Evolutionary conservation across 192 early-diverging fungal genomes (phyloP).

Genomic region (Umbelopsis vinacea): DNA sequence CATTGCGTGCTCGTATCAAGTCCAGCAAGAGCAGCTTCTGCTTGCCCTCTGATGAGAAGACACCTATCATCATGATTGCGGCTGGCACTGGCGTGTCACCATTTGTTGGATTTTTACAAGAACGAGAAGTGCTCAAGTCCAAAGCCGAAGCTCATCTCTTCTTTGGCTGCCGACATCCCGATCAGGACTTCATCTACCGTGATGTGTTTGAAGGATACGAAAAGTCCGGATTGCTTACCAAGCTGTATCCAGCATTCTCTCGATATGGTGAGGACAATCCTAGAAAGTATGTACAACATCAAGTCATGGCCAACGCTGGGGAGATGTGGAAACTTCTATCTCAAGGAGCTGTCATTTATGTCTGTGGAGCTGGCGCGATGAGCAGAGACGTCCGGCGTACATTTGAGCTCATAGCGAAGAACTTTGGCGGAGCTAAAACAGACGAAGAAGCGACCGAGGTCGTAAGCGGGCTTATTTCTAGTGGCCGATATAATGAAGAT

Average conservation of each 20-base stretch:
- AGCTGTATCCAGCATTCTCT: constrained; percentile 67
- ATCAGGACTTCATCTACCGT: constrained; percentile 74
- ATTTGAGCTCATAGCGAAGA: constrained; percentile 31
- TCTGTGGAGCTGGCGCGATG: constrained; percentile 38
- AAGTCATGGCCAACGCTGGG: constrained; percentile 31
- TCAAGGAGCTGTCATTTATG: constrained; percentile 26
- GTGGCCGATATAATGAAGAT: constrained; percentile 32
- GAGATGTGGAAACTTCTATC: constrained; percentile 33
- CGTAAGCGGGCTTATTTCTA: constrained; percentile 15
- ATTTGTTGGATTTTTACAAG: constrained; percentile 82
- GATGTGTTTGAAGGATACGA: constrained; percentile 58
- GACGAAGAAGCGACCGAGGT: constrained; percentile 25
- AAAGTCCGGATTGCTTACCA: constrained; percentile 57
- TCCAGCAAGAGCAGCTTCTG: constrained; percentile 55
- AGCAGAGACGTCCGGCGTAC: constrained; percentile 32
- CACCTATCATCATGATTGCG: constrained; percentile 85
- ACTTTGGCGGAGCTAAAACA: constrained; percentile 31
- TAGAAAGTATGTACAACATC: constrained; percentile 49
- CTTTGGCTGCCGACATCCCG: constrained; percentile 81
- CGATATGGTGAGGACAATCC: constrained; percentile 54
- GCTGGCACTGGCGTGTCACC: constrained; percentile 95
- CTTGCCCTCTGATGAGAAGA: constrained; percentile 58
- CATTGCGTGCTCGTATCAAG: constrained; percentile 33
- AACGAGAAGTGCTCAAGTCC: constrained; percentile 24
- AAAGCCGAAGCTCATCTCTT: constrained; percentile 54